These are phyloP conservation scores for Neonectria ditissima DNA, from an alignment of 2,329 filamentous ascomycete species.

Conservation along the genomic window DNA sequence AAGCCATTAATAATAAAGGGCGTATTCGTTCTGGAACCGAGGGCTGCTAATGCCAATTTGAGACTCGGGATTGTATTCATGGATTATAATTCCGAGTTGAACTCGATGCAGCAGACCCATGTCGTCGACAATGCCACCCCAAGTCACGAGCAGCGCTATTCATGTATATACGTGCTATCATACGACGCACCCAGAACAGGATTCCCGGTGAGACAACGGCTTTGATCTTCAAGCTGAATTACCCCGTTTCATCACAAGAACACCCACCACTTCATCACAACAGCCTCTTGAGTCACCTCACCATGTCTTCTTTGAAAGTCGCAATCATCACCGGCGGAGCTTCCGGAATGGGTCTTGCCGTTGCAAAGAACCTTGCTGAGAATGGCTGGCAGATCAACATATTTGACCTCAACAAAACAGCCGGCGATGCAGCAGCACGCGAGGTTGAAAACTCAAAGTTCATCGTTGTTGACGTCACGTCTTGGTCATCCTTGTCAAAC, in stretches of 20 bases:
- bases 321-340: conserved; percentile 38
- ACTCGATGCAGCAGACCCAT: background rate
- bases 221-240: too few species aligned
- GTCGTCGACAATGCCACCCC: background rate
- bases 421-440: conserved; percentile 22
- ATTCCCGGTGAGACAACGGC: too few species aligned
- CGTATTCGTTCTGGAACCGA: background rate
- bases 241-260: background rate
- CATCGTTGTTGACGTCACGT: conserved; percentile 10
- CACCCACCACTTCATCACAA: background rate
- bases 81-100: background rate
- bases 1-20: too few species aligned
- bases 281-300: background rate
- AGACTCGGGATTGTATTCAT: background rate
- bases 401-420: conserved; percentile 36
- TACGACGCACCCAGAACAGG: background rate
- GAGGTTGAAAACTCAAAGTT: conserved; percentile 8
- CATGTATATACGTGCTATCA: background rate
- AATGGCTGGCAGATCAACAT: conserved; percentile 34
- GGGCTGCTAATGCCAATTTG: background rate
- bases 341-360: conserved; percentile 40
- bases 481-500: conserved; percentile 32
- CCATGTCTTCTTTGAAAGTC: conserved; percentile 23
- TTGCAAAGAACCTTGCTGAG: conserved; percentile 31
- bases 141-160: background rate